phyloP scores from a whole-genome alignment of 2,329 filamentous ascomycete genomes.

The Aspergillus oerlinghausenensis region DNA sequence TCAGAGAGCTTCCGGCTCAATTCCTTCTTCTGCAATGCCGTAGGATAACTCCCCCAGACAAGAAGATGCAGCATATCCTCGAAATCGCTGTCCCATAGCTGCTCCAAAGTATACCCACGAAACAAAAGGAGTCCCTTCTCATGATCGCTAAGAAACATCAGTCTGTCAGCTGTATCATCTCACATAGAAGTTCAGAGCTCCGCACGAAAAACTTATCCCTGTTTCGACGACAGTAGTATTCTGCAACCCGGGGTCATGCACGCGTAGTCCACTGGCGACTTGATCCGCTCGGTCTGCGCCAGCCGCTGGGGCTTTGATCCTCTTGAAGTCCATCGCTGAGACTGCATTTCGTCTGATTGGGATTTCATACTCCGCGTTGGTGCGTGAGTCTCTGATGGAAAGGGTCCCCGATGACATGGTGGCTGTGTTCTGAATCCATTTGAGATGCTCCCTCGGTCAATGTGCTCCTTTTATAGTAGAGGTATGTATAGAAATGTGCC shows the following conservation, averaged over 20 bases:
- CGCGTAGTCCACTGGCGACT: constrained; percentile 22
- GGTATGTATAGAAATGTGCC: not conserved
- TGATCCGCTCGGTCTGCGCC: constrained; percentile 20
- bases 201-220: constrained; percentile 30
- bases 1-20: constrained; percentile 17
- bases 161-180: not conserved
- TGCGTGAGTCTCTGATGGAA: constrained; percentile 26
- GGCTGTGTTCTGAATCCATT: not conserved
- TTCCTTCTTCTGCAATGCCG: constrained; percentile 13
- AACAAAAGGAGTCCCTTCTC: constrained; percentile 25
- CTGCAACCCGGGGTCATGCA: constrained; percentile 31
- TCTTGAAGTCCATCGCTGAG: constrained; percentile 24
- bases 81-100: constrained; percentile 28
- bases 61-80: constrained; percentile 31
- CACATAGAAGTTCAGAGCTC: not conserved
- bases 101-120: constrained; percentile 24
- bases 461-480: not conserved
- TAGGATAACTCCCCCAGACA: constrained; percentile 27
- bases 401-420: constrained; percentile 17
- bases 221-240: constrained; percentile 31
- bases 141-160: constrained; percentile 20
- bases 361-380: constrained; percentile 22
- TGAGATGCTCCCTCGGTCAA: not conserved
- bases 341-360: constrained; percentile 27
- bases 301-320: constrained; percentile 18